Percentiles rank a stretch among this genome's conserved stretches.
phyloP scores from a whole-genome alignment of 306 rosid genomes.

The Cucurbita argyrosperma region DNA sequence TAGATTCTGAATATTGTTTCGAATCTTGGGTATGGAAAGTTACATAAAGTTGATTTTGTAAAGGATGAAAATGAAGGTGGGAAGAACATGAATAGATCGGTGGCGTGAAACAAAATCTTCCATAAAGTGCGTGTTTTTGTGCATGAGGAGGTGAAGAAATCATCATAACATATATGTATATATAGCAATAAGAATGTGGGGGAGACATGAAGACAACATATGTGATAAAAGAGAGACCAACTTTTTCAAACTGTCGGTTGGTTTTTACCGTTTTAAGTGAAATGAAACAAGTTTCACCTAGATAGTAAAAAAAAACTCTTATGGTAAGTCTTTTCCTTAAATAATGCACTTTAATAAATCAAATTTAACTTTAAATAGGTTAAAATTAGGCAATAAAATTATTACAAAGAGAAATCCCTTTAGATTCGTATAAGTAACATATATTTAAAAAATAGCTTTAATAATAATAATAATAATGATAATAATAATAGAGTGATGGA shows the following conservation, averaged over 20 bases:
- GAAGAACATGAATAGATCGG: no score
- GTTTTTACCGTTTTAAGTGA: background rate
- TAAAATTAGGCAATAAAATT: no score
- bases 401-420: no score
- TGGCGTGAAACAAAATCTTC: background rate
- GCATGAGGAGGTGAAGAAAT: background rate
- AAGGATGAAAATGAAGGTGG: no score
- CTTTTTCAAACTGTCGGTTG: background rate
- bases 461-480: no score
- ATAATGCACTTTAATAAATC: no score
- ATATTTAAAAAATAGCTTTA: no score
- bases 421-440: no score
- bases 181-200: background rate
- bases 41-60: no score
- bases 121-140: background rate
- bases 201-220: background rate
- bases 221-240: background rate
- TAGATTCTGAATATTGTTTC: no score
- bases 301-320: background rate
- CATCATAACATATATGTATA: background rate
- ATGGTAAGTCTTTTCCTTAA: background rate
- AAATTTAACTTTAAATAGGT: no score
- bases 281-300: background rate
- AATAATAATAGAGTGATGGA: background rate
- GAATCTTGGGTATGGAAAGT: no score